A percentile compares a stretch with the other conserved stretches of the same genome.
phyloP scores from a whole-genome alignment of 345 rosid species.

The Hypericum perforatum region DNA sequence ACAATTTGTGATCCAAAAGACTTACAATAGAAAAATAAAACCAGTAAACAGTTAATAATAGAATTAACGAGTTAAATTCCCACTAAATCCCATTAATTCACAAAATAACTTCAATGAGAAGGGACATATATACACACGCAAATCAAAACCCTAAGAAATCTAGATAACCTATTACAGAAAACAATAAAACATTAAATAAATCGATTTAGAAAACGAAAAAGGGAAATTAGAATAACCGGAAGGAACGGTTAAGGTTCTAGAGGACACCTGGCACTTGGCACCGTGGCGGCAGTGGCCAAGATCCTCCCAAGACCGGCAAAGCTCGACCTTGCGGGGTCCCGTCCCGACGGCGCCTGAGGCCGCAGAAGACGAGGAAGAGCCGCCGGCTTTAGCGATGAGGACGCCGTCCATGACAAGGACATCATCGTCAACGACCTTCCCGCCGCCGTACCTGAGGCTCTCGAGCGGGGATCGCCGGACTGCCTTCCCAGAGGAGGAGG shows the following conservation, averaged over 20 bases:
- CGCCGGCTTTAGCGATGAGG: slow-evolving; percentile 25
- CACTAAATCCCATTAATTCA: no score
- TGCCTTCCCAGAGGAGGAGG: no score
- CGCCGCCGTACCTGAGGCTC: no score
- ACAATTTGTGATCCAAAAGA: no score
- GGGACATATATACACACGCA: neutral
- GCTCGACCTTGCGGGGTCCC: slow-evolving; percentile 15
- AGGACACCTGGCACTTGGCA: slow-evolving; percentile 33
- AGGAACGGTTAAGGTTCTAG: no score
- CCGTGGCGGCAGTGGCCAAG: slow-evolving; percentile 28
- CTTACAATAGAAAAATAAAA: no score
- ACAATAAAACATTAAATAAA: slow-evolving; percentile 1
- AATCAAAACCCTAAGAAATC: neutral
- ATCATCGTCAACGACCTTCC: slow-evolving; percentile 23
- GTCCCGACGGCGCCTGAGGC: slow-evolving; percentile 11
- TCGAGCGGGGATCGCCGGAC: no score
- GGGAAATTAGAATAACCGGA: neutral
- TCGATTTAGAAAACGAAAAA: neutral
- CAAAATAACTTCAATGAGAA: no score
- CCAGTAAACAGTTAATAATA: no score
- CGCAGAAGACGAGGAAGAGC: slow-evolving; percentile 2
- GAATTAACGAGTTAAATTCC: no score
- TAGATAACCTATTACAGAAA: no score
- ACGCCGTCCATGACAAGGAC: slow-evolving; percentile 63
- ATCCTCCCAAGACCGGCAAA: slow-evolving; percentile 25